Evolutionary conservation across 2,329 filamentous ascomycete species (phyloP).

Genomic region (Cladophialophora chaetospira): DNA sequence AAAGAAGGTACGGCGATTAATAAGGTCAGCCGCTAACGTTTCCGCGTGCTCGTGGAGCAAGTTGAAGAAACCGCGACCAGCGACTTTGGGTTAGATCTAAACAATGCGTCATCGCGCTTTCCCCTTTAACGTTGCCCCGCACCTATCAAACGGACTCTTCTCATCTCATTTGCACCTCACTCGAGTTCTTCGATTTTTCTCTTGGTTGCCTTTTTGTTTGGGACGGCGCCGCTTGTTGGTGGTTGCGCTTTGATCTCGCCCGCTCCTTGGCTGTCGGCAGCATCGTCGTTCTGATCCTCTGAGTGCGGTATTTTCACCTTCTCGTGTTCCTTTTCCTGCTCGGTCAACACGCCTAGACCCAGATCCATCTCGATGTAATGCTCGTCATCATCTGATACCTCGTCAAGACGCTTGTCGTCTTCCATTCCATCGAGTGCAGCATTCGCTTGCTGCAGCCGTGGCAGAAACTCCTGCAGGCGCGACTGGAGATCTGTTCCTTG

Average conservation of each 20-base stretch:
- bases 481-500: slow-evolving; percentile 35
- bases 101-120: slow-evolving; percentile 23
- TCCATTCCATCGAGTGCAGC: slow-evolving; percentile 44
- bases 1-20: slow-evolving; percentile 8
- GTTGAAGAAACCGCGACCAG: not conserved
- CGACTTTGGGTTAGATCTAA: slow-evolving; percentile 28
- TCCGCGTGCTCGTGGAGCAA: slow-evolving; percentile 1
- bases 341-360: slow-evolving; percentile 48
- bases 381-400: slow-evolving; percentile 38
- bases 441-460: slow-evolving; percentile 47
- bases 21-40: not conserved
- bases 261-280: not conserved
- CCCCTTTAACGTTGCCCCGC: not conserved
- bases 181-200: slow-evolving; percentile 28
- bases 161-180: not conserved
- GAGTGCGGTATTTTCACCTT: slow-evolving; percentile 5
- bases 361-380: slow-evolving; percentile 51
- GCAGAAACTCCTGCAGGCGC: slow-evolving; percentile 45
- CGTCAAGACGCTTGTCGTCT: slow-evolving; percentile 40
- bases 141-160: not conserved
- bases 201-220: slow-evolving; percentile 10
- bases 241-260: not conserved
- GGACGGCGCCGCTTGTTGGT: no score
- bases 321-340: slow-evolving; percentile 34
- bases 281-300: not conserved